Conservation (phyloP, 2,329 filamentous ascomycete species). For the Pseudocercospora macadamiae region DNA sequence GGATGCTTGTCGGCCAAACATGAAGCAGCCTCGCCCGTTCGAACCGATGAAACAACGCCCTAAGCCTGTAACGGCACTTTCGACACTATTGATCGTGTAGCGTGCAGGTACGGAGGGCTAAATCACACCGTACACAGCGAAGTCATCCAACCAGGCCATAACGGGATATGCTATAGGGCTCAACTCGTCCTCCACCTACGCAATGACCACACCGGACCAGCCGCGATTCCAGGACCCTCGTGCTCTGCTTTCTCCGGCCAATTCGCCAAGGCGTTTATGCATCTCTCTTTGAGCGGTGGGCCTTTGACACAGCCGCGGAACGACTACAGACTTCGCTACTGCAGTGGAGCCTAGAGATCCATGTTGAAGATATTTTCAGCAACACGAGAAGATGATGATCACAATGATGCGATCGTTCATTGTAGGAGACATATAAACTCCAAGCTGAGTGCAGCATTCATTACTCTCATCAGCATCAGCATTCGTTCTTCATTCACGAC, state of each 20-base stretch:
- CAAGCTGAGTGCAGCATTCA: background rate
- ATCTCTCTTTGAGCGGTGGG: background rate
- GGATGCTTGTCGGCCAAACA: background rate
- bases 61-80: background rate
- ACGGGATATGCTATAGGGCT: background rate
- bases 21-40: too few relatives aligned
- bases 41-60: background rate
- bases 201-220: background rate
- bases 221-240: background rate
- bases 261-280: background rate
- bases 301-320: background rate
- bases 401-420: background rate
- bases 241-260: background rate
- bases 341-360: background rate
- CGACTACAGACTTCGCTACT: background rate
- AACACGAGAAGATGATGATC: too few relatives aligned
- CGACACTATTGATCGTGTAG: slow-evolving; percentile 1
- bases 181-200: background rate
- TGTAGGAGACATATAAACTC: background rate
- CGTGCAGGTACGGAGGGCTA: background rate
- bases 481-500: background rate
- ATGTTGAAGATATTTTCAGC: background rate
- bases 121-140: background rate
- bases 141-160: background rate
- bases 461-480: background rate